Evolutionary conservation across 2,329 filamentous ascomycete species (phyloP).

Genomic region (Knoxdaviesia capensis): DNA sequence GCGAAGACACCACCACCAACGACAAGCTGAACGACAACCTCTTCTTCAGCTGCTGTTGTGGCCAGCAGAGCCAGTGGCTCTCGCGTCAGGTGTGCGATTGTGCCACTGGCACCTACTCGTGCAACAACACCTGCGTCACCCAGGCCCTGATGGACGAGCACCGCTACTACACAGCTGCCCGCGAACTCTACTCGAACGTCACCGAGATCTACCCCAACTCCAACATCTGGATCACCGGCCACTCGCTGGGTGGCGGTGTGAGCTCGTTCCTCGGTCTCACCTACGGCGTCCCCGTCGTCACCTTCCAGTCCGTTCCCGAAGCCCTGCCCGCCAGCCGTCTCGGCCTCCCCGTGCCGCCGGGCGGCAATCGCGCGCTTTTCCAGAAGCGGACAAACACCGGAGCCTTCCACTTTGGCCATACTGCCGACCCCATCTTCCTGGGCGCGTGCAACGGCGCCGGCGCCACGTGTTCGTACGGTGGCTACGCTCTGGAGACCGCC

Average conservation of each 20-base stretch:
- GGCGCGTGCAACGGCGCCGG: slow-evolving; percentile 83
- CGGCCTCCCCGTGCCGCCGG: slow-evolving; percentile 70
- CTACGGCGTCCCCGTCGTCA: slow-evolving; percentile 76
- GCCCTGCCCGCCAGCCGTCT: slow-evolving; percentile 69
- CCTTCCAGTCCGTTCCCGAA: slow-evolving; percentile 84
- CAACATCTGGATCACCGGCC: slow-evolving; percentile 75
- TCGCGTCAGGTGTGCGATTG: slow-evolving; percentile 92
- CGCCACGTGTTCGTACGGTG: slow-evolving; percentile 73
- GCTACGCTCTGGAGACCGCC: slow-evolving; percentile 83
- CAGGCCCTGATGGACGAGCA: slow-evolving; percentile 62
- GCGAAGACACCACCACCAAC: slow-evolving; percentile 89
- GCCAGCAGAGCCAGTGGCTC: slow-evolving; percentile 72
- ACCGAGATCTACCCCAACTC: slow-evolving; percentile 71
- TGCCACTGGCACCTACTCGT: slow-evolving; percentile 67
- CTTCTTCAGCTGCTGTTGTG: slow-evolving; percentile 96
- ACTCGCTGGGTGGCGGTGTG: slow-evolving; percentile 81
- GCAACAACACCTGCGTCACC: slow-evolving; percentile 78
- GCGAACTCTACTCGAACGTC: slow-evolving; percentile 82
- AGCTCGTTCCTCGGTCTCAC: slow-evolving; percentile 78
- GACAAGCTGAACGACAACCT: slow-evolving; percentile 97
- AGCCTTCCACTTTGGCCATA: slow-evolving; percentile 82
- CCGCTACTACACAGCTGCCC: slow-evolving; percentile 74
- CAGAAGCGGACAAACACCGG: slow-evolving; percentile 57
- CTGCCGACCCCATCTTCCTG: slow-evolving; percentile 86
- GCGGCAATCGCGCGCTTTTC: slow-evolving; percentile 47